Evolutionary conservation across 139 green algal genomes (phyloP), one percentile per base, ranked within the genome.

Genomic region (Yamagishiella unicocca): DNA sequence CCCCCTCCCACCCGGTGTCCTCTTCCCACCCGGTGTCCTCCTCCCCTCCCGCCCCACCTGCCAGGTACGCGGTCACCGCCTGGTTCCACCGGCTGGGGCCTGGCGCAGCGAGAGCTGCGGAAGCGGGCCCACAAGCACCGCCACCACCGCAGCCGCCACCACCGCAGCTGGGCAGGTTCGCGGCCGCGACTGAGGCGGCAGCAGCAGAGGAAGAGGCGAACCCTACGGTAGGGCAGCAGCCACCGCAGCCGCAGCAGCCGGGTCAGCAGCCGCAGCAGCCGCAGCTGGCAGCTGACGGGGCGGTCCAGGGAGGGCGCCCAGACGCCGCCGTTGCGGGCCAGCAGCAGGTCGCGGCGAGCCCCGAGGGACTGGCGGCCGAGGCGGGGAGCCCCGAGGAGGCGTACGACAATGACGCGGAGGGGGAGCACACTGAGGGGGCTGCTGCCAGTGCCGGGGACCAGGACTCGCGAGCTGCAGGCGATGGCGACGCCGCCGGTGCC

Each of bases 1-100:
- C 14, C 70, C 6, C 70, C 31, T 25, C 58, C 58, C 58, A 67
- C 58, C n/a, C n/a, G n/a, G n/a, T n/a, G n/a, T n/a, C n/a, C n/a
- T n/a, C n/a, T n/a, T n/a, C n/a, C n/a, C n/a, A n/a, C n/a, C n/a
- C n/a, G n/a, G n/a, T n/a, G n/a, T n/a, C n/a, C 19, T 67, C 9
- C 58, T 9, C 58, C 58, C 14, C 22, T 43, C 35, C 33, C 38
- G 46, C 35, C 40, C 33, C 19, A 14, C 31, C 1, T 25, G 35
- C n/a, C 62, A 92, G 94, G 80, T 94, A 88, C 54, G 93, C 94
- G 2, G 38, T 97, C 4, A 95, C 93, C 0, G 83, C 85, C 7
- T 97, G 93, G 92, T 97, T 97, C 88, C 90, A 94, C 29, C 31
- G 19, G 3, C 55, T 7, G 6, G 27, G 2, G 24, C 0, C 27